phyloP scores from a whole-genome alignment of 2,329 filamentous ascomycete species.

The Aspergillus texensis region DNA sequence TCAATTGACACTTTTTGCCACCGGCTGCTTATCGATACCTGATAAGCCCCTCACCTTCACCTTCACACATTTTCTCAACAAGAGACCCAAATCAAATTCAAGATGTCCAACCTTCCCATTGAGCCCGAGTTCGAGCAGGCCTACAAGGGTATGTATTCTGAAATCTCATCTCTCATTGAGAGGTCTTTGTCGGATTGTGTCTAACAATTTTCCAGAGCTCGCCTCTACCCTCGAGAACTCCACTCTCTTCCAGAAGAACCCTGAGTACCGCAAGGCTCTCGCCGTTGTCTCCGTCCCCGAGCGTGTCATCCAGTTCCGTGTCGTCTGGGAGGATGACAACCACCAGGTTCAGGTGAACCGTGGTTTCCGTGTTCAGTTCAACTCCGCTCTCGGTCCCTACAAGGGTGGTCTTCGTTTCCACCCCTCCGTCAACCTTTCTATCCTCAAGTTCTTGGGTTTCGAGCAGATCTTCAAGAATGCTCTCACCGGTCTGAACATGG shows the following conservation, averaged over 20 bases:
- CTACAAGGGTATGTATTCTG: conserved; percentile 73
- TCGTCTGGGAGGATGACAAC: conserved; percentile 95
- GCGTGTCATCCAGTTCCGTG: conserved; percentile 95
- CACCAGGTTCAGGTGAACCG: conserved; percentile 85
- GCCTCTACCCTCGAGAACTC: conserved; percentile 92
- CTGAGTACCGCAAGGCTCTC: conserved; percentile 90
- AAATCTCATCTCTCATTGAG: neutral
- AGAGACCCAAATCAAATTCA: conserved; percentile 22
- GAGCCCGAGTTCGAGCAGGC: conserved; percentile 99
- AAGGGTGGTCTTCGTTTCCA: conserved; percentile 97
- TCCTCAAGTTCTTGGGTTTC: conserved; percentile 96
- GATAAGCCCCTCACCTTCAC: conserved; percentile 11
- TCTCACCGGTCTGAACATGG: conserved; percentile 91
- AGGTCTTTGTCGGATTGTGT: neutral
- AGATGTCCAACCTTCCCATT: conserved; percentile 78
- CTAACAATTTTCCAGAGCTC: conserved; percentile 66
- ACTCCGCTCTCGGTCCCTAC: conserved; percentile 95
- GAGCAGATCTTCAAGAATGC: conserved; percentile 99
- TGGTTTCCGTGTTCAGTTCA: conserved; percentile 97
- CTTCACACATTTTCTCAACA: neutral
- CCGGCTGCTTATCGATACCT: conserved; percentile 11
- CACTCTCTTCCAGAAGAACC: conserved; percentile 88
- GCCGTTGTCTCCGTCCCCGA: conserved; percentile 87
- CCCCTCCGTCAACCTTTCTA: conserved; percentile 65
- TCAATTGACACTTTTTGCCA: conserved; percentile 7